These are phyloP conservation scores for Aegilops longissima DNA, from an alignment of 176 grass and related monocot species.

Conservation along the genomic window DNA sequence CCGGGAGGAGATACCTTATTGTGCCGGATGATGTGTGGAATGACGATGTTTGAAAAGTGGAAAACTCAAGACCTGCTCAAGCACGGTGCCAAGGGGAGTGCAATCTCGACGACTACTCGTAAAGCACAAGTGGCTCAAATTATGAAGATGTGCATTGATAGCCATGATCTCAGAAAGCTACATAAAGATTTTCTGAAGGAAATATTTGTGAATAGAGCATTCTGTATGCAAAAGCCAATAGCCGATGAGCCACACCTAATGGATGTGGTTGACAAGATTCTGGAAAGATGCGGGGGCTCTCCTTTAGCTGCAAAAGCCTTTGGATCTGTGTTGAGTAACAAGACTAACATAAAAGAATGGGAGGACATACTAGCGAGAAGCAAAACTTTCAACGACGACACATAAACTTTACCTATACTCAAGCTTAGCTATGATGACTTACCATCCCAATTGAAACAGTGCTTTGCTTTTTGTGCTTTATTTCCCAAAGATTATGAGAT, in stretches of 20 bases:
- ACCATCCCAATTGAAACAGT: background rate
- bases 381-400: no score
- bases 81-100: slow-evolving; percentile 8
- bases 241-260: no score
- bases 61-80: slow-evolving; percentile 15
- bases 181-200: background rate
- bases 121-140: background rate
- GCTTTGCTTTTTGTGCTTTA: background rate
- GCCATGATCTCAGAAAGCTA: background rate
- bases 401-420: background rate
- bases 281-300: no score
- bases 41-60: background rate
- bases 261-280: no score
- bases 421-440: background rate
- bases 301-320: no score
- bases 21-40: slow-evolving; percentile 9
- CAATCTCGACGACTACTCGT: slow-evolving; percentile 27
- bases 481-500: slow-evolving; percentile 11
- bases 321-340: no score
- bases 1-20: slow-evolving; percentile 27
- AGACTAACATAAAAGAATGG: no score
- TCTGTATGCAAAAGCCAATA: no score
- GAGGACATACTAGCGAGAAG: no score
- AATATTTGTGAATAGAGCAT: background rate
- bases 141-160: background rate